These are phyloP conservation scores for Magnolia changhungtana DNA, from an alignment of 164 flowering plant genomes.

Conservation along the genomic window DNA sequence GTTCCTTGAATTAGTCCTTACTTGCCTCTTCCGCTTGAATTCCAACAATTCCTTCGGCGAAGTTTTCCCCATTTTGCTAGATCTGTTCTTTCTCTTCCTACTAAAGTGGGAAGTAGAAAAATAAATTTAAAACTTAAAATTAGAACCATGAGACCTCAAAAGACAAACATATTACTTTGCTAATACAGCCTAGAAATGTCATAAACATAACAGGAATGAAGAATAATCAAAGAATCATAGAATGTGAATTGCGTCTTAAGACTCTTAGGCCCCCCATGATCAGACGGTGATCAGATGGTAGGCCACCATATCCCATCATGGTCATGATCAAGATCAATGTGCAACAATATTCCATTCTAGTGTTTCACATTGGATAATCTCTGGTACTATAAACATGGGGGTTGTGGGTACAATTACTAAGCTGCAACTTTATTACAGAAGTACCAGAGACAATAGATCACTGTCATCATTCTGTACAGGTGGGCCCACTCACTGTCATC, in stretches of 20 bases:
- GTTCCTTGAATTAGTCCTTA: conserved; percentile 27
- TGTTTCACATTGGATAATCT: background rate
- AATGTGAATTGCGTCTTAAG: background rate
- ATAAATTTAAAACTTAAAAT: background rate
- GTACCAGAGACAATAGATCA: too few species aligned
- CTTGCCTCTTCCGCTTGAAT: conserved; percentile 41
- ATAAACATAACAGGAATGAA: background rate
- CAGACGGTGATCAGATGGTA: background rate
- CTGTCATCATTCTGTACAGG: too few species aligned
- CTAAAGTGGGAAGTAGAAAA: background rate
- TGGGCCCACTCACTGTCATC: too few species aligned
- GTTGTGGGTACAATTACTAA: background rate
- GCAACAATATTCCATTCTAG: background rate
- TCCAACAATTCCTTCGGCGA: conserved; percentile 41
- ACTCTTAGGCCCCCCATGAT: background rate
- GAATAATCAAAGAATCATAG: background rate
- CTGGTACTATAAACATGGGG: background rate
- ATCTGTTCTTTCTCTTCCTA: background rate
- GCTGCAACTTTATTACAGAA: too few species aligned
- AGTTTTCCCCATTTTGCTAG: conserved; percentile 56
- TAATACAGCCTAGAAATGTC: background rate
- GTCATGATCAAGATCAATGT: background rate
- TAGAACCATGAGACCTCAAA: background rate
- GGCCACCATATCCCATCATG: background rate
- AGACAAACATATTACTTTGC: background rate